Conservation (phyloP, 805 yeast species). For the Komagataella mondaviorum region DNA sequence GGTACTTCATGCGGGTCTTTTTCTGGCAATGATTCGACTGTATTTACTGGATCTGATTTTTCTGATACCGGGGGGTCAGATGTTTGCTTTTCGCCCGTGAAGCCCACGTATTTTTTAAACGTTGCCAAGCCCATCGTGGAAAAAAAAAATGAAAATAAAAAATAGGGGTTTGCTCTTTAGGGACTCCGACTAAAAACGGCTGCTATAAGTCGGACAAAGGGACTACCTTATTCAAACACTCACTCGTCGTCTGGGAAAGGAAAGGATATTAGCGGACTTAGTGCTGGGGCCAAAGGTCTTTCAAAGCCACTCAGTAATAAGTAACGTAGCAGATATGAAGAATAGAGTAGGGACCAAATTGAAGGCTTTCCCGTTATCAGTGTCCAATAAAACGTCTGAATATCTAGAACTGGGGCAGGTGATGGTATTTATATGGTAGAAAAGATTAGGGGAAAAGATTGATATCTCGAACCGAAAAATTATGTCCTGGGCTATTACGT, state of each 20-base stretch:
- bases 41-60: neutral
- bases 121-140: neutral
- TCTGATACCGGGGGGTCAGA: neutral
- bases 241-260: too few species aligned
- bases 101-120: neutral
- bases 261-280: too few species aligned
- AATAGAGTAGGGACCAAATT: too few species aligned
- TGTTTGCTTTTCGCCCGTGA: neutral
- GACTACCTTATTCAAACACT: too few species aligned
- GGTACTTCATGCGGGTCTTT: slow-evolving; percentile 18
- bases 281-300: neutral
- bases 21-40: neutral
- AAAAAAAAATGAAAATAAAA: too few species aligned
- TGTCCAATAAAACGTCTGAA: neutral
- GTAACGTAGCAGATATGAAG: too few species aligned
- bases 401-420: neutral
- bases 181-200: too few species aligned
- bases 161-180: too few species aligned
- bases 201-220: too few species aligned
- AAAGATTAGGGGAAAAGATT: neutral
- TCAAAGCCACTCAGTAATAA: neutral
- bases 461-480: neutral
- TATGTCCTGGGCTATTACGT: too few species aligned
- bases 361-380: neutral
- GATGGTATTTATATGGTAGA: neutral